Percentiles rank a stretch among this genome's conserved stretches.
These are phyloP conservation scores for Westerdykella sp. DNA, from an alignment of 2,329 filamentous ascomycete species.

Conservation along the genomic window DNA sequence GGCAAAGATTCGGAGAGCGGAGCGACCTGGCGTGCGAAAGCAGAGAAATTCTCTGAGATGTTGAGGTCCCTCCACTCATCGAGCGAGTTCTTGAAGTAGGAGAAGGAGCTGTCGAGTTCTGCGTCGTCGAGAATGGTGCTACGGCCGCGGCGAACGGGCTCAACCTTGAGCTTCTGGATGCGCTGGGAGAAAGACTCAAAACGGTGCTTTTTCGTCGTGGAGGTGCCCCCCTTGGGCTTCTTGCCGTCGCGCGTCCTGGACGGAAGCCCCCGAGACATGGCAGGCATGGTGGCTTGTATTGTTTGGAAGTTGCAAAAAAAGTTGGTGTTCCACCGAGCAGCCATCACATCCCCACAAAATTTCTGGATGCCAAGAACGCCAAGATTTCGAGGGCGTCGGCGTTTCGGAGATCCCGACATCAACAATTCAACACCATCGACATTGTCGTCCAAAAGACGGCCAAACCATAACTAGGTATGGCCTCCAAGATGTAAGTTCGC, in stretches of 20 bases:
- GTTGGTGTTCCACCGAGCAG: constrained; percentile 1
- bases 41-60: constrained; percentile 71
- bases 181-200: constrained; percentile 90
- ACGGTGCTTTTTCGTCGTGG: constrained; percentile 74
- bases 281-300: constrained; percentile 34
- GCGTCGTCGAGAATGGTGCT: constrained; percentile 76
- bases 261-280: constrained; percentile 36
- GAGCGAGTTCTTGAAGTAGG: constrained; percentile 76
- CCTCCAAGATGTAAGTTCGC: constrained; percentile 50
- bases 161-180: constrained; percentile 85
- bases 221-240: constrained; percentile 60
- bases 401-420: too few relatives aligned
- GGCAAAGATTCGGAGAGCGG: constrained; percentile 83
- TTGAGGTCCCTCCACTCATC: constrained; percentile 91
- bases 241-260: constrained; percentile 50
- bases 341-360: constrained; percentile 20
- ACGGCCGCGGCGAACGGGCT: constrained; percentile 84
- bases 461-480: constrained; percentile 38
- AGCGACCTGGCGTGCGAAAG: constrained; percentile 67
- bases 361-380: constrained; percentile 14
- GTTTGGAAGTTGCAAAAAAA: too few relatives aligned
- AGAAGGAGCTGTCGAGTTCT: constrained; percentile 69
- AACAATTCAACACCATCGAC: too few relatives aligned
- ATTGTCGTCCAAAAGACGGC: constrained; percentile 3
- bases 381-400: constrained; percentile 13